phyloP scores from a whole-genome alignment of 768 basidiomycete species.

The Tulasnella sp. region DNA sequence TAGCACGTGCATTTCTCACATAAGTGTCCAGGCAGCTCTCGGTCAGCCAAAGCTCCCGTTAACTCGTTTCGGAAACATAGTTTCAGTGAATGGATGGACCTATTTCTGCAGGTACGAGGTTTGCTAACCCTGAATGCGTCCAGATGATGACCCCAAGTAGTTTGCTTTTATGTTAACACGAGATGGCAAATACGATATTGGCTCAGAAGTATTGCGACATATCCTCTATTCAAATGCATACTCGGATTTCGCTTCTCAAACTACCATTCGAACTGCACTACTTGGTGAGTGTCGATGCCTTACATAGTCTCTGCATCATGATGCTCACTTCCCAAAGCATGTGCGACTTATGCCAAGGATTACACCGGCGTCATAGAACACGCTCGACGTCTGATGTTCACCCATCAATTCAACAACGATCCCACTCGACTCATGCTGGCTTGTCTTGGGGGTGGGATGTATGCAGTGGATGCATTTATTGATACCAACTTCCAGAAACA shows the following conservation, averaged over 20 bases:
- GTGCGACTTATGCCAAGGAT: constrained; percentile 47
- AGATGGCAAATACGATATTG: constrained; percentile 48
- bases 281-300: constrained; percentile 41
- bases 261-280: constrained; percentile 60
- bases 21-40: constrained; percentile 21
- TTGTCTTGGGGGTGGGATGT: constrained; percentile 55
- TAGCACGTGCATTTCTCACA: background rate
- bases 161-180: constrained; percentile 60
- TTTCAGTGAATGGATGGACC: constrained; percentile 71
- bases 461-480: constrained; percentile 62
- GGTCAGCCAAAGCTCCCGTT: constrained; percentile 19
- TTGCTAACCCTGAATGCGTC: background rate
- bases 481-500: constrained; percentile 72
- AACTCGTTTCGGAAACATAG: constrained; percentile 56
- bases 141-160: constrained; percentile 35
- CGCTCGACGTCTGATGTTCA: constrained; percentile 57
- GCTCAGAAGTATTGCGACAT: constrained; percentile 65
- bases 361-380: constrained; percentile 55
- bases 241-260: constrained; percentile 36
- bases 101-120: constrained; percentile 67
- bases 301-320: background rate
- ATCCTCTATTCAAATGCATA: constrained; percentile 63
- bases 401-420: constrained; percentile 78
- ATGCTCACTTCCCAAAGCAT: constrained; percentile 38
- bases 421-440: constrained; percentile 66